A percentile compares a stretch with the other conserved stretches of the same genome.
Conservation (phyloP, 192 early-diverging fungal species). For the Entomortierella lignicola region DNA sequence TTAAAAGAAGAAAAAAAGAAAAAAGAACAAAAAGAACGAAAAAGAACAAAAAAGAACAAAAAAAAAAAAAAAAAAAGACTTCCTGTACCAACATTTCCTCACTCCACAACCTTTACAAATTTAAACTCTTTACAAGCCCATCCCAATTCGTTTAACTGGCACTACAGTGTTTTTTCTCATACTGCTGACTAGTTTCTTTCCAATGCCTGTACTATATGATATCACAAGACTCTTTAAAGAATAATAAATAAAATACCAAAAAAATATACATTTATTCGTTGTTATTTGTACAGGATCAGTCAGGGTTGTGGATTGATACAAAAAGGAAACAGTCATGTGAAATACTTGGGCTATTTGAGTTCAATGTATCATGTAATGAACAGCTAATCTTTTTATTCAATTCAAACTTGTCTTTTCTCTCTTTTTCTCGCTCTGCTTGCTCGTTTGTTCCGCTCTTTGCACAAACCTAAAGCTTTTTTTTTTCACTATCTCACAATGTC, state of each 20-base stretch:
- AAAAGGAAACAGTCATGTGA: too few relatives aligned
- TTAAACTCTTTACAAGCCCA: not conserved
- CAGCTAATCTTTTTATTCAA: too few relatives aligned
- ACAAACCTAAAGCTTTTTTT: not conserved
- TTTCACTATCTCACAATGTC: slow-evolving; percentile 19
- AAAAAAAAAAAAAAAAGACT: not conserved
- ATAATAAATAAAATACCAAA: not conserved
- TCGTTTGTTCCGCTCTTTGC: not conserved
- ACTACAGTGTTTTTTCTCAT: too few relatives aligned
- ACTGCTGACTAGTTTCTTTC: too few relatives aligned
- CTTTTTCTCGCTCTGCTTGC: not conserved
- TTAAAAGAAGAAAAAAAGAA: not conserved
- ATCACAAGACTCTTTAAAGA: not conserved
- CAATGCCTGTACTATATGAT: slow-evolving; percentile 36
- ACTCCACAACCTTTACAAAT: not conserved
- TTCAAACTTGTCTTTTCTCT: too few relatives aligned
- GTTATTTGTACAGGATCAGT: not conserved
- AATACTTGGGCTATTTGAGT: too few relatives aligned
- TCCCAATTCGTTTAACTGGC: too few relatives aligned
- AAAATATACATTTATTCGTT: not conserved
- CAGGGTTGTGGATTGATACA: too few relatives aligned
- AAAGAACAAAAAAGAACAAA: too few relatives aligned
- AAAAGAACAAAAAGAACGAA: too few relatives aligned
- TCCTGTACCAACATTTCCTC: not conserved
- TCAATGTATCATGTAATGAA: too few relatives aligned